phyloP scores from a whole-genome alignment of 1,284 basidiomycete species.

The Trichosporon faecale region DNA sequence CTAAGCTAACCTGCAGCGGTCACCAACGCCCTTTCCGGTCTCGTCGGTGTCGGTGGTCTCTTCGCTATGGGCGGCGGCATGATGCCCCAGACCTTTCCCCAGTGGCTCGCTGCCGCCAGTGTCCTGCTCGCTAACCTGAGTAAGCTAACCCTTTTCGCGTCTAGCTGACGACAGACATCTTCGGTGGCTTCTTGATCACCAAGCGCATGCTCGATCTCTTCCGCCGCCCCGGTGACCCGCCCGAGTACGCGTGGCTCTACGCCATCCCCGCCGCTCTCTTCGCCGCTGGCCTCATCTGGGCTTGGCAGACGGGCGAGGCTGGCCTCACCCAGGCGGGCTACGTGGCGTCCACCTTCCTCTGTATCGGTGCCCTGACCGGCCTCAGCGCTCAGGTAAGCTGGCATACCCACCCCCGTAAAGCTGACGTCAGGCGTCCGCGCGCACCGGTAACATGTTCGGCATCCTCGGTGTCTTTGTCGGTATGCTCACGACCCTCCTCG shows the following conservation, averaged over 20 bases:
- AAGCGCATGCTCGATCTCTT: conserved; percentile 89
- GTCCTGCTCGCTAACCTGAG: conserved; percentile 75
- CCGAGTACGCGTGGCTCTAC: conserved; percentile 79
- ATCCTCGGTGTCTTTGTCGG: conserved; percentile 76
- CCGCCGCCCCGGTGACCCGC: conserved; percentile 75
- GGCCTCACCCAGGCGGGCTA: conserved; percentile 84
- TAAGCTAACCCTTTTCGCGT: conserved; percentile 4
- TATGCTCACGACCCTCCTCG: conserved; percentile 70
- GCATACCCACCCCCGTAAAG: background rate
- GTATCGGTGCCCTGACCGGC: conserved; percentile 61
- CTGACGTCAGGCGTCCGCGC: conserved; percentile 63
- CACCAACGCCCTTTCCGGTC: conserved; percentile 54
- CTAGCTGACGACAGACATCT: conserved; percentile 56
- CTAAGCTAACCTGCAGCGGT: conserved; percentile 35
- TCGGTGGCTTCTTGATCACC: conserved; percentile 76
- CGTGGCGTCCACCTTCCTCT: conserved; percentile 71
- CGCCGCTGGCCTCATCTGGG: conserved; percentile 71
- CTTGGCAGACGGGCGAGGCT: conserved; percentile 72
- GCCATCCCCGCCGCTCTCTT: conserved; percentile 72
- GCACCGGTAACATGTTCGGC: conserved; percentile 76
- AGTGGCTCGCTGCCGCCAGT: conserved; percentile 69
- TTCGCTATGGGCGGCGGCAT: conserved; percentile 85
- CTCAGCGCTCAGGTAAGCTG: conserved; percentile 36
- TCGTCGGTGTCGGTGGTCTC: conserved; percentile 78
- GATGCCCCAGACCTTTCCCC: conserved; percentile 72